Evolutionary conservation across 1,139 yeast species (phyloP).

Genomic region (Waltiozyma sp.): DNA sequence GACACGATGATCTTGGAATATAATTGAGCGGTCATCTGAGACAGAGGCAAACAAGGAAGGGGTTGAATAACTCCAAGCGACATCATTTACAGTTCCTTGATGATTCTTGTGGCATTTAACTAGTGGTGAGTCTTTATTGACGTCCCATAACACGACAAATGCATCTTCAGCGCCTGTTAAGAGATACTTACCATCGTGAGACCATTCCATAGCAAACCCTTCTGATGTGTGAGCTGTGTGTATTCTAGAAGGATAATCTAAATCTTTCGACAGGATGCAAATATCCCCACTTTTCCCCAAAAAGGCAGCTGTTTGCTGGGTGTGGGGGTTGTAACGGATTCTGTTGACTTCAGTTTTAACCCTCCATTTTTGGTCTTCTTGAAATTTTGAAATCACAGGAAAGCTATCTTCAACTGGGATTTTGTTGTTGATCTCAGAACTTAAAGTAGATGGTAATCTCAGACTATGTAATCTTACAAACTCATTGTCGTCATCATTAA

Average conservation of each 20-base stretch:
- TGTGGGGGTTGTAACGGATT: conserved; percentile 26
- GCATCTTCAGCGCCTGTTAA: conserved; percentile 62
- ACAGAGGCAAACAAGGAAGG: conserved; percentile 54
- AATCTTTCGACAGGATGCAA: conserved; percentile 16
- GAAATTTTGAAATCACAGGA: conserved; percentile 23
- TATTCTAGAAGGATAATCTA: conserved; percentile 15
- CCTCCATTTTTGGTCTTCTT: conserved; percentile 29
- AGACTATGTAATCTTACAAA: conserved; percentile 36
- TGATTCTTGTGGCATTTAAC: conserved; percentile 34
- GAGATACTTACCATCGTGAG: conserved; percentile 29
- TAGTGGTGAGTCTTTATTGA: conserved; percentile 30
- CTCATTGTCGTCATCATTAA: conserved; percentile 23
- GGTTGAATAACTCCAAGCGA: conserved; percentile 40
- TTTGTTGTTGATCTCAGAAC: conserved; percentile 26
- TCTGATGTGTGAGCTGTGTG: conserved; percentile 53
- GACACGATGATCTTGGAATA: conserved; percentile 46
- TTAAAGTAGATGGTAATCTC: conserved; percentile 40
- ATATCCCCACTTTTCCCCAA: conserved; percentile 40
- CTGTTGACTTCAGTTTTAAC: conserved; percentile 42
- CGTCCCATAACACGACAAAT: conserved; percentile 64
- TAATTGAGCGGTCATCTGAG: conserved; percentile 56
- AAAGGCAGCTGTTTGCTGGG: conserved; percentile 33
- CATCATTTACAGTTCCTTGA: conserved; percentile 41
- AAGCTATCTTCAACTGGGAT: conserved; percentile 19
- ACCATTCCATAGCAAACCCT: conserved; percentile 70